Evolutionary conservation across 345 rosid species (phyloP), one percentile per base, ranked within the genome.

Genomic region (Ceriops decandra): DNA sequence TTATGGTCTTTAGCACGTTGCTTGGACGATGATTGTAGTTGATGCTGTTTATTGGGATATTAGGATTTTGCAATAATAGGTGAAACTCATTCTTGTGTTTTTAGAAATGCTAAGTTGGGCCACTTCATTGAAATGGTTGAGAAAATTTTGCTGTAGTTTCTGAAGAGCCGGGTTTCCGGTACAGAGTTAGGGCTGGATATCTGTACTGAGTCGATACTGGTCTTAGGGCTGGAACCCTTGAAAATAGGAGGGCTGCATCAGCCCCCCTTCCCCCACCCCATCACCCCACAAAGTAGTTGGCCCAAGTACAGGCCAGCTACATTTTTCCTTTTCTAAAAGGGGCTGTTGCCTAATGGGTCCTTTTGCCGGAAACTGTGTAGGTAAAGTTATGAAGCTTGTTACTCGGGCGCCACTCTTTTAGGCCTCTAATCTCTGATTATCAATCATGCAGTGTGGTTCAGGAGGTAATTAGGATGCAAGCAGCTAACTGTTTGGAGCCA

Each of bases 401-500:
- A 2, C n/a, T 15, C 24, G 27, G 21, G 36, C 16, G 21, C 49
- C 66, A 53, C 63, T 47, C 19, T 1, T 63, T 53, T 36, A 13
- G 24, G 33, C 69, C 57, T 51, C 76, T 82, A 51, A 71, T 74
- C 42, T 67, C 42, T 67, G 7, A 73, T 76, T 68, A 57, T 76
- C 67, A 20, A 73, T 38, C 27, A 30, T 80, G 36, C 77, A 95
- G 99, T 86, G 97, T 87, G 82, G 97, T 95, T 72, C 90, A 88
- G 77, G 97, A 91, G 72, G 96, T 87, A 71, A 87, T 95, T 86
- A 88, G 85, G 82, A 72, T 85, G 80, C 86, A 83, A 59, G 82
- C 92, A 9, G 84, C 89, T 68, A 86, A 42, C 49, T 42, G 49
- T 42, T 13, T 42, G 49, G 49, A 90, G 82, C 97, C 96, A 7